Base-by-base conservation (phyloP, 2,329 filamentous ascomycete species). In the Colletotrichum caudatum region DNA sequence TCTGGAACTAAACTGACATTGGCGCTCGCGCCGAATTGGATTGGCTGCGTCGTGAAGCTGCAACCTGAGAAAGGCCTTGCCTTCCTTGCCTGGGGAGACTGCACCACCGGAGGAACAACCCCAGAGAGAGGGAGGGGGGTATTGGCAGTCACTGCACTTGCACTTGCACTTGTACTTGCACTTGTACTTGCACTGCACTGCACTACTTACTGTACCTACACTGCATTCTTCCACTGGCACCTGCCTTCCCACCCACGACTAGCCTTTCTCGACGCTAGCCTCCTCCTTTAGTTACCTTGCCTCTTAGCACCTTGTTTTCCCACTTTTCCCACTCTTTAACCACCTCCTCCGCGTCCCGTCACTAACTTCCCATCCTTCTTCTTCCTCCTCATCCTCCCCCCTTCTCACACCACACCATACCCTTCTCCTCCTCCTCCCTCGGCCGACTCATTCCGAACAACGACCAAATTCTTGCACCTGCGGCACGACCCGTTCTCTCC, bases 321-420 rank as follows among this genome's bases (percentile, higher is more conserved):
- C 69, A 71, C 69, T 59, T 69, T 71, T 69, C 26, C 59, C 64
- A 64, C 57, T 51, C 58, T 63, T 29, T 29, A 71, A 71, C 69
- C 59, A 63, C 58, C 58, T 68, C 67, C 46, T 69, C 64, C 69
- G 51, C 64, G 44, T 71, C 60, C 16, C 35, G 29, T 62, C 46
- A 62, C 29, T 51, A 12, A 48, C 48, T 54, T 63, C 57, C 63
- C 46, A 4, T 41, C 61, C 59, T 65, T 68, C 65, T 71, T 71
- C 58, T 63, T 71, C 64, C 53, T 71, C 64, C 53, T 69, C 65
- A 56, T 56, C 69, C 46, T 67, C 41, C 64, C 68, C 69, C 69
- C 69, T 69, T 69, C 69, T 71, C 59, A 71, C 51, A 69, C 64
- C 59, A 59, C 53, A 29, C 29, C 29, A 58, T 46, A 58, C 58